Evolutionary conservation across 2,329 filamentous ascomycete species (phyloP).

Genomic region (Periconia sp.): DNA sequence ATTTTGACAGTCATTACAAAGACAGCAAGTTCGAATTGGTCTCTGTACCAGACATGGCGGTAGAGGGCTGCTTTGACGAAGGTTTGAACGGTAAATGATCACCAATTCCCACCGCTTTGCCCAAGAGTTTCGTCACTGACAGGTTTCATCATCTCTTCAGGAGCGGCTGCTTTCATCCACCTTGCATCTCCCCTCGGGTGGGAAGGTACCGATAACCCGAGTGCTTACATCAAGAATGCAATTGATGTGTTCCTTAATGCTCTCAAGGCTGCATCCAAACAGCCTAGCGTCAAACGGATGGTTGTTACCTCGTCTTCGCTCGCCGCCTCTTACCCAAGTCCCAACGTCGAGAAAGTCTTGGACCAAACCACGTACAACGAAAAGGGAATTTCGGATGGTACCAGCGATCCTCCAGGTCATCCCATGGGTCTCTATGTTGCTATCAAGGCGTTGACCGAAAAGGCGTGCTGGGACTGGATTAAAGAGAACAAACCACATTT

Average conservation of each 20-base stretch:
- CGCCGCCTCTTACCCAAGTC: constrained; percentile 37
- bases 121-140: background rate
- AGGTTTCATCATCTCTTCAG: background rate
- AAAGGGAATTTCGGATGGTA: constrained; percentile 32
- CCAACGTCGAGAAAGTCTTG: constrained; percentile 30
- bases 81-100: constrained; percentile 26
- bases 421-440: constrained; percentile 37
- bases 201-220: constrained; percentile 18
- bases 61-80: constrained; percentile 27
- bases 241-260: constrained; percentile 42
- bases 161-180: constrained; percentile 47
- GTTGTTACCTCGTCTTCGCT: constrained; percentile 49
- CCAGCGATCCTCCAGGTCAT: constrained; percentile 15
- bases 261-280: constrained; percentile 45
- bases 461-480: constrained; percentile 51
- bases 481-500: constrained; percentile 48
- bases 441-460: constrained; percentile 52
- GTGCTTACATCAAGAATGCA: constrained; percentile 47
- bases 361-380: constrained; percentile 43
- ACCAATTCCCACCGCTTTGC: background rate
- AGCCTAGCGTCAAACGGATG: constrained; percentile 46
- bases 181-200: constrained; percentile 48
- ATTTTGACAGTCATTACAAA: constrained; percentile 29
- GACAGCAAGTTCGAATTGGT: constrained; percentile 30
- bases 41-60: constrained; percentile 30